Conservation (phyloP, 163 green algal genomes). For the Trebouxiophyceae sp. region DNA sequence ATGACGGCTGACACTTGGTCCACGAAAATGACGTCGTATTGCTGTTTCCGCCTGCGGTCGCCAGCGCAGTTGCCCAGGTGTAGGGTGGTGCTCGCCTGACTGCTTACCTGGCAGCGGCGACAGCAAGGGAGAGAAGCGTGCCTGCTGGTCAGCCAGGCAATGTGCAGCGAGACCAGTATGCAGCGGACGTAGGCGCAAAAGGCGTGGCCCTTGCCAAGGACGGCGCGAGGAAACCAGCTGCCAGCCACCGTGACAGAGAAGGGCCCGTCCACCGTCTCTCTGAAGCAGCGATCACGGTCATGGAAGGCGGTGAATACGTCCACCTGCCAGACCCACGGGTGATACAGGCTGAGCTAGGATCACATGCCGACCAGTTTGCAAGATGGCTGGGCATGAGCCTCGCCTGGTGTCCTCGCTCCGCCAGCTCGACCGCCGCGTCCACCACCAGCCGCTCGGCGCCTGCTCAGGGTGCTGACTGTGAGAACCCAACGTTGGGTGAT, state of each 20-base stretch:
- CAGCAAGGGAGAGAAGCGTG: too few species aligned
- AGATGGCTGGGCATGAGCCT: background rate
- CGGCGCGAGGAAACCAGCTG: constrained; percentile 76
- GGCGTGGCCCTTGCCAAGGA: constrained; percentile 58
- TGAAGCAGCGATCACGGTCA: constrained; percentile 79
- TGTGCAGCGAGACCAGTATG: constrained; percentile 54
- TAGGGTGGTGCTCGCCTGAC: too few species aligned
- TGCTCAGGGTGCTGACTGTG: constrained; percentile 10
- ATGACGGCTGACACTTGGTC: constrained; percentile 79
- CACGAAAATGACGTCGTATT: constrained; percentile 66
- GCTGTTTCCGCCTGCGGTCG: constrained; percentile 12
- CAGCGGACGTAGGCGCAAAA: constrained; percentile 84
- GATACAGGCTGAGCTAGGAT: background rate
- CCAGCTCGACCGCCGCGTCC: constrained; percentile 82
- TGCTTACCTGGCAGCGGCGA: too few species aligned
- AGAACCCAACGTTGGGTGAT: constrained; percentile 2
- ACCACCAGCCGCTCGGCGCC: constrained; percentile 94
- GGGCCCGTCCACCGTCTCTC: constrained; percentile 73
- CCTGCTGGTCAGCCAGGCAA: constrained; percentile 62
- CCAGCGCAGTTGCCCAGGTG: too few species aligned
- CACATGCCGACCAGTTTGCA: background rate
- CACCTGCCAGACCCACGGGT: constrained; percentile 39
- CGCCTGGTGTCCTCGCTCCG: constrained; percentile 49
- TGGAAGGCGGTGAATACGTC: constrained; percentile 92
- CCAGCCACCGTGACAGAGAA: constrained; percentile 77